phyloP scores from a whole-genome alignment of 495 filamentous ascomycete species.

The Filosporella fistucella region DNA sequence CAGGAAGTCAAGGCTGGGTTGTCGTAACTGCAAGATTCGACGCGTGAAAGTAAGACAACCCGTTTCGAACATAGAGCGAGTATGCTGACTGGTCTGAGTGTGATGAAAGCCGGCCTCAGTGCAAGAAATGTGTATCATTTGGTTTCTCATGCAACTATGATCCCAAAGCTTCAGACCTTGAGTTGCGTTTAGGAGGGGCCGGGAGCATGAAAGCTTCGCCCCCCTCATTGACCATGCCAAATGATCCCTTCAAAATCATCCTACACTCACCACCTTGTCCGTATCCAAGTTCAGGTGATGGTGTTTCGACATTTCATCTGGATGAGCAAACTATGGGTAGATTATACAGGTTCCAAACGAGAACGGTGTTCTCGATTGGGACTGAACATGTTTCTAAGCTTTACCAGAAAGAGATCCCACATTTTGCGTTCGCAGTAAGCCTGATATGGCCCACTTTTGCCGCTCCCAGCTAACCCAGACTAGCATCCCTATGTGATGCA shows the following conservation, averaged over 20 bases:
- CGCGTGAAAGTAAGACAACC: conserved; percentile 34
- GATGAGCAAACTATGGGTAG: conserved; percentile 14
- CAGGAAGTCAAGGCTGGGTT: conserved; percentile 37
- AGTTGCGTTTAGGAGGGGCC: conserved; percentile 27
- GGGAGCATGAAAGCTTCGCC: conserved; percentile 22
- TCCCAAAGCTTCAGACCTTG: conserved; percentile 24
- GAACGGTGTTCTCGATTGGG: conserved; percentile 33
- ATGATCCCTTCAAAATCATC: background rate
- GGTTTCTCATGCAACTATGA: conserved; percentile 38
- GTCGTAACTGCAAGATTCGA: conserved; percentile 43
- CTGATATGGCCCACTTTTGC: background rate
- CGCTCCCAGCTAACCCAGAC: background rate
- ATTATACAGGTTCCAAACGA: conserved; percentile 29
- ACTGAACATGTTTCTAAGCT: background rate
- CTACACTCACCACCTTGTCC: conserved; percentile 7
- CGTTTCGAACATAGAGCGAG: background rate
- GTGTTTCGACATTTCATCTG: background rate
- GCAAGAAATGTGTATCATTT: conserved; percentile 35
- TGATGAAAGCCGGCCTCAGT: conserved; percentile 39
- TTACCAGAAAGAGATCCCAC: background rate
- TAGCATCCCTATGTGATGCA: conserved; percentile 31
- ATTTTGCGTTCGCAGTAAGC: conserved; percentile 9
- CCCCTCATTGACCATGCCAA: background rate
- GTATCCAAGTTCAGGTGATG: conserved; percentile 17
- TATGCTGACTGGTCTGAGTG: conserved; percentile 28